These are phyloP conservation scores for Aspergillus thermomutatus DNA, from an alignment of 2,329 filamentous ascomycete species.

Conservation along the genomic window DNA sequence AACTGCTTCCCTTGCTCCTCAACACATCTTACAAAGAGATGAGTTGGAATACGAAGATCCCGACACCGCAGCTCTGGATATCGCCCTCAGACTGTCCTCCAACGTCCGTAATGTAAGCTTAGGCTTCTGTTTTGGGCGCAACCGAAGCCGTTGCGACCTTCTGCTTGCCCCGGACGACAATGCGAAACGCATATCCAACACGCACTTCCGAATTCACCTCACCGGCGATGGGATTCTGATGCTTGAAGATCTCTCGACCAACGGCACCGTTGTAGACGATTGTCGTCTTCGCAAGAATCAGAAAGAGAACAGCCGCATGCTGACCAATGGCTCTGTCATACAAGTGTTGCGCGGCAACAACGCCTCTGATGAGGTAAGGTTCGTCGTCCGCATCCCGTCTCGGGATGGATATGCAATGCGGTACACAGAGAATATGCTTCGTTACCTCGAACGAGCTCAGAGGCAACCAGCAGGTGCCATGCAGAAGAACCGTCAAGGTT, in stretches of 20 bases:
- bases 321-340: slow-evolving; percentile 70
- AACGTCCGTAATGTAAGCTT: slow-evolving; percentile 62
- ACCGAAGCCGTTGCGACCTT: slow-evolving; percentile 67
- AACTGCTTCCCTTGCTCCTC: slow-evolving; percentile 50
- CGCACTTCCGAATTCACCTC: slow-evolving; percentile 92
- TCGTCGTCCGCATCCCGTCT: slow-evolving; percentile 80
- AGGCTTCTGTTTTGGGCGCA: slow-evolving; percentile 87
- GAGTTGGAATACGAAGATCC: slow-evolving; percentile 40
- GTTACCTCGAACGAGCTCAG: slow-evolving; percentile 55
- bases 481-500: slow-evolving; percentile 22
- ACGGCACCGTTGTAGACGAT: slow-evolving; percentile 84
- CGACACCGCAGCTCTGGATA: slow-evolving; percentile 49
- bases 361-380: slow-evolving; percentile 63
- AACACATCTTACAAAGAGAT: slow-evolving; percentile 59
- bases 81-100: slow-evolving; percentile 78
- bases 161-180: slow-evolving; percentile 66
- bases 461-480: slow-evolving; percentile 19
- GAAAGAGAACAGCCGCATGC: slow-evolving; percentile 57
- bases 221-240: slow-evolving; percentile 84
- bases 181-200: slow-evolving; percentile 76
- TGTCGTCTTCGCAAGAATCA: slow-evolving; percentile 58
- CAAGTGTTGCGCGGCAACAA: slow-evolving; percentile 57
- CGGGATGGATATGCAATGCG: slow-evolving; percentile 65
- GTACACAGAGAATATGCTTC: slow-evolving; percentile 66
- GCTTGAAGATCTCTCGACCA: slow-evolving; percentile 93